phyloP scores from a whole-genome alignment of 2,329 filamentous ascomycete genomes.

The Sclerotinia minor region DNA sequence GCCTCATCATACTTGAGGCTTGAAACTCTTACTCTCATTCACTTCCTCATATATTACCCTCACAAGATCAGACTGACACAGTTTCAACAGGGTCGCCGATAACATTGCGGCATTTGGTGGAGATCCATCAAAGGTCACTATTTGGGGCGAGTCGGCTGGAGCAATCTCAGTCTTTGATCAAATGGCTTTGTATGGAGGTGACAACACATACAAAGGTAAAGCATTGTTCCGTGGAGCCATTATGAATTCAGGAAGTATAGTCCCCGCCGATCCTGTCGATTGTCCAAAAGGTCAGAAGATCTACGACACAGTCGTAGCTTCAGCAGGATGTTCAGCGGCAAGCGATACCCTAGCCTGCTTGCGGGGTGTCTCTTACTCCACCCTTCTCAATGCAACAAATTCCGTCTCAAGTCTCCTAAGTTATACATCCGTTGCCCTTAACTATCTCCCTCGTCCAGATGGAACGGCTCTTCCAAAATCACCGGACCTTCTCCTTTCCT shows the following conservation, averaged over 20 bases:
- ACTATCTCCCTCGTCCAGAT: slow-evolving; percentile 74
- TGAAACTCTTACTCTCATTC: neutral
- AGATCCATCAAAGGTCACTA: slow-evolving; percentile 46
- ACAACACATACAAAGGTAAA: slow-evolving; percentile 73
- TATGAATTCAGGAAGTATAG: slow-evolving; percentile 70
- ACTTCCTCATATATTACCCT: too few relatives aligned
- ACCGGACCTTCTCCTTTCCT: slow-evolving; percentile 57
- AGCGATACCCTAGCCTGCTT: slow-evolving; percentile 65
- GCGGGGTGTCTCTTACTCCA: slow-evolving; percentile 58
- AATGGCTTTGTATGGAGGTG: slow-evolving; percentile 70
- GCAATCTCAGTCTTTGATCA: slow-evolving; percentile 75
- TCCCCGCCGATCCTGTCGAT: slow-evolving; percentile 64
- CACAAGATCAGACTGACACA: neutral
- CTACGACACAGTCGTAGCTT: slow-evolving; percentile 62
- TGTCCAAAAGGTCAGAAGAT: slow-evolving; percentile 62
- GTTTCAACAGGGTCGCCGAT: slow-evolving; percentile 54
- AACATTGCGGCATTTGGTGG: slow-evolving; percentile 78
- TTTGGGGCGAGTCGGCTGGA: slow-evolving; percentile 56
- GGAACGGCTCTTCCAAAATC: slow-evolving; percentile 61
- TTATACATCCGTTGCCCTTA: slow-evolving; percentile 67
- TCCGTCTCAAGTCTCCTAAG: slow-evolving; percentile 68
- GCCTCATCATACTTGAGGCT: neutral
- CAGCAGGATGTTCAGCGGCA: slow-evolving; percentile 60
- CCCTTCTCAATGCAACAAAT: slow-evolving; percentile 65
- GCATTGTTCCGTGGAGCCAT: slow-evolving; percentile 74